A percentile compares a stretch with the other conserved stretches of the same genome.
These are phyloP conservation scores for Lanmaoa rubissima DNA, from an alignment of 768 basidiomycete species.

Conservation along the genomic window DNA sequence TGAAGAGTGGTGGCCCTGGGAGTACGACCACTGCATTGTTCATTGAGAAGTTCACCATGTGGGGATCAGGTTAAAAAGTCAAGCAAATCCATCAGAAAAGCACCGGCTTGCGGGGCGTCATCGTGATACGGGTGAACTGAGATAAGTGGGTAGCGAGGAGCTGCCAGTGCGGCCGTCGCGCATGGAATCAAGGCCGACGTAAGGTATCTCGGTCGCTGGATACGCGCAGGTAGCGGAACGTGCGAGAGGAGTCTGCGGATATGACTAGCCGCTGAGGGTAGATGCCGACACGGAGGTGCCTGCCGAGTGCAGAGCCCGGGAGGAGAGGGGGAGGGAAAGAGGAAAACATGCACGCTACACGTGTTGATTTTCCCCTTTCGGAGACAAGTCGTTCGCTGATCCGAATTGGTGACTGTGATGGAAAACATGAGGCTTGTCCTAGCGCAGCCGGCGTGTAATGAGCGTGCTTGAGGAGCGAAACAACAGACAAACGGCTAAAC, in stretches of 20 bases:
- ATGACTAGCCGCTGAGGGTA: conserved; percentile 7
- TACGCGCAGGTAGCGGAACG: background rate
- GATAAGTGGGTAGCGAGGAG: background rate
- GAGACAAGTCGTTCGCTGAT: conserved; percentile 11
- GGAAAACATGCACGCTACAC: conserved; percentile 24
- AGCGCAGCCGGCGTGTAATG: conserved; percentile 12
- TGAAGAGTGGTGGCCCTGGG: background rate
- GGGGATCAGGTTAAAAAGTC: background rate
- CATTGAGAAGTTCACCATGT: background rate
- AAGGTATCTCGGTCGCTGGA: background rate
- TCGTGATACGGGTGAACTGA: background rate
- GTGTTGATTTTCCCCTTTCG: conserved; percentile 23
- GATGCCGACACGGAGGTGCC: conserved; percentile 6
- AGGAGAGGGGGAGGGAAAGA: conserved; percentile 16
- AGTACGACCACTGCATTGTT: background rate
- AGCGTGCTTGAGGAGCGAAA: conserved; percentile 18
- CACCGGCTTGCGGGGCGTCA: background rate
- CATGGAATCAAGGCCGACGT: conserved; percentile 4
- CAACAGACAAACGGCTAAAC: background rate
- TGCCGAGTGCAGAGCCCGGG: conserved; percentile 8
- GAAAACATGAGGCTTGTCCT: conserved; percentile 20
- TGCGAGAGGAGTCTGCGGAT: conserved; percentile 8
- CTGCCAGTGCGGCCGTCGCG: conserved; percentile 1
- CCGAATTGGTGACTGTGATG: conserved; percentile 7
- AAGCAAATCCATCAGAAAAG: background rate